phyloP scores from a whole-genome alignment of 192 early-diverging fungal genomes.

The Mortierella antarctica region DNA sequence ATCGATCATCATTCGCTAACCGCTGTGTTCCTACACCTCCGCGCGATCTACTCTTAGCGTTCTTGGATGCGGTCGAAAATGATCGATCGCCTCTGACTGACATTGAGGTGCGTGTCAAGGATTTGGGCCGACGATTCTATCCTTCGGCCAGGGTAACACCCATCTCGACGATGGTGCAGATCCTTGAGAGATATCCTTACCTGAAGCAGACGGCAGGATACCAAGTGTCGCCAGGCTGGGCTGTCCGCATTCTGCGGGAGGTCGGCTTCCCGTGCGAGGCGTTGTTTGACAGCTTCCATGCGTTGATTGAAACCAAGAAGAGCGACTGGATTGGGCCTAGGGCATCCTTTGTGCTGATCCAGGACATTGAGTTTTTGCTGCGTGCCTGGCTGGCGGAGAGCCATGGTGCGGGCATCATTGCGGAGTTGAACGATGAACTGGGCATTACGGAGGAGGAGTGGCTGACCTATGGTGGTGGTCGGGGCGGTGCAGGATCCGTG shows the following conservation, averaged over 20 bases:
- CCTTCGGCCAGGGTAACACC: constrained; percentile 46
- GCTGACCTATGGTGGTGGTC: constrained; percentile 7
- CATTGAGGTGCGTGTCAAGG: constrained; percentile 43
- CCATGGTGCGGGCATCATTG: constrained; percentile 21
- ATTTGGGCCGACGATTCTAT: constrained; percentile 45
- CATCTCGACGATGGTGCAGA: constrained; percentile 40
- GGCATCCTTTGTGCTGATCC: constrained; percentile 38
- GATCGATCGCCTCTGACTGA: constrained; percentile 38
- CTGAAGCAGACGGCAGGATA: constrained; percentile 34
- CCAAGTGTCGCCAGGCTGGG: constrained; percentile 32
- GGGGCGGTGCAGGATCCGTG: background rate
- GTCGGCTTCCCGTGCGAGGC: constrained; percentile 50
- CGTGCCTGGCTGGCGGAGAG: constrained; percentile 41
- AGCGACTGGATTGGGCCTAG: constrained; percentile 46
- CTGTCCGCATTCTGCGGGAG: constrained; percentile 40
- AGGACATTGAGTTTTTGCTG: constrained; percentile 47
- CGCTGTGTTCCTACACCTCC: background rate
- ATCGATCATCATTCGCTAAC: background rate
- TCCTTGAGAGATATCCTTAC: constrained; percentile 45
- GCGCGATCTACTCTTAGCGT: constrained; percentile 9
- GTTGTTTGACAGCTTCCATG: constrained; percentile 47
- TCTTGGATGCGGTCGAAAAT: constrained; percentile 26
- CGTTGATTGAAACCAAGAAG: constrained; percentile 42
- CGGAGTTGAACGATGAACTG: constrained; percentile 37
- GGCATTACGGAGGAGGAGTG: constrained; percentile 32